Evolutionary conservation across 306 rosid species (phyloP), one percentile per base, ranked within the genome.

Genomic region (Cucurbita argyrosperma): DNA sequence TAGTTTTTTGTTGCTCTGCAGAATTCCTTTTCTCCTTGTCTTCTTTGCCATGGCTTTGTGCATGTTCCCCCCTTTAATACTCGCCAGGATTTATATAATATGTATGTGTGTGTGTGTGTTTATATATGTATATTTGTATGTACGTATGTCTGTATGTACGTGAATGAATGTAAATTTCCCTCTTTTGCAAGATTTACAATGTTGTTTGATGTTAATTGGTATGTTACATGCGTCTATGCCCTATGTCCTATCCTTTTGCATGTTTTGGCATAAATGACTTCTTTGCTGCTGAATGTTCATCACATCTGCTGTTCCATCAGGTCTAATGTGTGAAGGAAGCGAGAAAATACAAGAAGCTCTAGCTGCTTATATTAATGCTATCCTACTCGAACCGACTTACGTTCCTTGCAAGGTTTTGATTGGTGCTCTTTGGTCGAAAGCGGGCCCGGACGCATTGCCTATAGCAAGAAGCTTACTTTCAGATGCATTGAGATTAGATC

Each of bases 401-500:
- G 90, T 82, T 83, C 96, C 96, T 50, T 81, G 96, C 84, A 87
- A 87, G 85, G 81, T 87, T 73, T 82, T 82, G 77, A 62, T 79
- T 71, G 83, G 88, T 56, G 54, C 87, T 76, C 61, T 87, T 68
- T 76, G 88, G 85, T 80, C 83, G 5, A 92, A 85, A 76, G 76
- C 78, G 65, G 85, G 85, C 42, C 35, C 87, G 52, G 82, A 79
- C 47, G 89, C 82, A 11, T 80, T 87, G 85, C 84, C 92, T 60
- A 82, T 81, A 71, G 92, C 95, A 37, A 88, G 90, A 84, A 85
- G 98, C 84, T 74, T 87, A 81, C 81, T 92, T 23, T 87, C 96
- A 0, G 96, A 92, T 72, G 92, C 91, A 35, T 84, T 90, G 39
- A 89, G 93, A 80, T 72, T 90, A 21, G 96, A 92, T 60, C 96